A percentile compares a stretch with the other conserved stretches of the same genome.
Evolutionary conservation across 2,329 filamentous ascomycete genomes (phyloP).

Genomic region (Coniochaeta sp.): DNA sequence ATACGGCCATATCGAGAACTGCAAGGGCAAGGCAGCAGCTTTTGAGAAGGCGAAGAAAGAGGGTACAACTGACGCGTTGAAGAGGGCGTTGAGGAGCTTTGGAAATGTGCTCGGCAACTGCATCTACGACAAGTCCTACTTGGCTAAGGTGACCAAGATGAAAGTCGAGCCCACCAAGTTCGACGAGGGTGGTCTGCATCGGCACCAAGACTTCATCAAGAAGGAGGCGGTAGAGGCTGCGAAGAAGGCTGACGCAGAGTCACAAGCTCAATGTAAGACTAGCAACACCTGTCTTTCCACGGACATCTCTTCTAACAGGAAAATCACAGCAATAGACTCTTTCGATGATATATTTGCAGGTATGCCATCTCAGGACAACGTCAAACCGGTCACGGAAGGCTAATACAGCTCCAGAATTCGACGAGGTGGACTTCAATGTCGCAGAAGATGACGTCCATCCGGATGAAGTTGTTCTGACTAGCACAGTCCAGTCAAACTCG

Average conservation of each 20-base stretch:
- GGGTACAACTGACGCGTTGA: conserved; percentile 89
- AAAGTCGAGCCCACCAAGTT: conserved; percentile 74
- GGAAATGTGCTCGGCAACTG: conserved; percentile 98
- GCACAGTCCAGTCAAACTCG: conserved; percentile 21
- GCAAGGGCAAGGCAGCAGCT: conserved; percentile 86
- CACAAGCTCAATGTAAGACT: background rate
- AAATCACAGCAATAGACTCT: background rate
- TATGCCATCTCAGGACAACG: background rate
- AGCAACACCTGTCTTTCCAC: background rate
- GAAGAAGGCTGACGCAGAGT: background rate
- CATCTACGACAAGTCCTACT: conserved; percentile 93
- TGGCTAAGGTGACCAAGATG: conserved; percentile 82
- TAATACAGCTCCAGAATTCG: conserved; percentile 50
- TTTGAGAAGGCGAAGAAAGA: conserved; percentile 99
- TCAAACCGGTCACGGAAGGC: background rate
- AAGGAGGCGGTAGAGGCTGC: conserved; percentile 34
- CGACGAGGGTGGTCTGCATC: conserved; percentile 70
- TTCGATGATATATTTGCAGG: conserved; percentile 18
- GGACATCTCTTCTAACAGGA: conserved; percentile 1
- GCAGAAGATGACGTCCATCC: conserved; percentile 58
- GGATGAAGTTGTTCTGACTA: conserved; percentile 62
- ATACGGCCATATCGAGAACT: conserved; percentile 94
- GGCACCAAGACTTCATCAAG: conserved; percentile 66
- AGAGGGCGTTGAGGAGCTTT: conserved; percentile 82
- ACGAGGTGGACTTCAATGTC: conserved; percentile 69